These are phyloP conservation scores for Paracorniculantispora psalliotae DNA, from an alignment of 2,329 filamentous ascomycete species.

Conservation along the genomic window DNA sequence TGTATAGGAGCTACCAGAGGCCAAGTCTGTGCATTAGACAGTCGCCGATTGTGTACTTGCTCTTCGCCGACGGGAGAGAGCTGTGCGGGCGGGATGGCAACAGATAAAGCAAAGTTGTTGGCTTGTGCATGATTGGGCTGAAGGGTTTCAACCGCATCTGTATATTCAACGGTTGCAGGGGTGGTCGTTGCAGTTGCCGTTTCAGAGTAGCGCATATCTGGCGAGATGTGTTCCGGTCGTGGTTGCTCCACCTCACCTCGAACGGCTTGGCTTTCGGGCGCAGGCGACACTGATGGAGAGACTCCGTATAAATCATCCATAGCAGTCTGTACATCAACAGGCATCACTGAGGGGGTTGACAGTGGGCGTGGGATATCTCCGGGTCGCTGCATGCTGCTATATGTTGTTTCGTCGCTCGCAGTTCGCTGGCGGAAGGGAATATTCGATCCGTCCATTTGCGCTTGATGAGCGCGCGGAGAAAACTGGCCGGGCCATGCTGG, in stretches of 20 bases:
- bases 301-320: constrained; percentile 43
- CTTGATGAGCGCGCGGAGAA: not conserved
- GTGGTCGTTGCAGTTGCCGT: not conserved
- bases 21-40: constrained; percentile 42
- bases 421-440: constrained; percentile 27
- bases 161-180: constrained; percentile 19
- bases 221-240: not conserved
- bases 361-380: constrained; percentile 25
- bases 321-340: constrained; percentile 19
- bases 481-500: constrained; percentile 13
- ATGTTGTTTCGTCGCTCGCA: constrained; percentile 31
- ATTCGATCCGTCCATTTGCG: constrained; percentile 8
- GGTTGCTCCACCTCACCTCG: not conserved
- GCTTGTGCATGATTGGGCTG: constrained; percentile 20
- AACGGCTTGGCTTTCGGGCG: constrained; percentile 1
- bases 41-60: constrained; percentile 16
- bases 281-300: constrained; percentile 41
- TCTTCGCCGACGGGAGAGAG: constrained; percentile 14
- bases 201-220: not conserved
- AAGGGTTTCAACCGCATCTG: constrained; percentile 17
- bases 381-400: constrained; percentile 20
- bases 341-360: constrained; percentile 25
- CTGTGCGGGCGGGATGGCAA: constrained; percentile 26
- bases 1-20: constrained; percentile 30
- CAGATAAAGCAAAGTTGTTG: constrained; percentile 18